These are phyloP conservation scores for Pseudogymnoascus sp. DNA, from an alignment of 2,329 filamentous ascomycete genomes.

Conservation along the genomic window DNA sequence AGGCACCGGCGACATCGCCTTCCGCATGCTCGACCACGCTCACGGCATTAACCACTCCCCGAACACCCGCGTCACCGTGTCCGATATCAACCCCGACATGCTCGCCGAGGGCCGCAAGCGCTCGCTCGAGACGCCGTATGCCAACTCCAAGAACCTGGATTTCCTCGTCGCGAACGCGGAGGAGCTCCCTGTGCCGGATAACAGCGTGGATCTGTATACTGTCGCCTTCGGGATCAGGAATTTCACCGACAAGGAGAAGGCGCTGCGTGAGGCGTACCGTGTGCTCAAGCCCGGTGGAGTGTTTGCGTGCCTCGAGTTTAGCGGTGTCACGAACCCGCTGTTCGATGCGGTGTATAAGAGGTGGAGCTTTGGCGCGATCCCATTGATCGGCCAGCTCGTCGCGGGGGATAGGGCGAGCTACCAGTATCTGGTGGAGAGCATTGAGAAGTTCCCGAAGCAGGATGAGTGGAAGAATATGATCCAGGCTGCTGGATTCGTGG, in stretches of 20 bases:
- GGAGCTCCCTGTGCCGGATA: conserved; percentile 57
- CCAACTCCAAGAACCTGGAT: conserved; percentile 49
- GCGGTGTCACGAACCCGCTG: conserved; percentile 62
- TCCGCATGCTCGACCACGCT: conserved; percentile 86
- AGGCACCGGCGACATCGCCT: conserved; percentile 95
- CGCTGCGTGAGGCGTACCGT: conserved; percentile 73
- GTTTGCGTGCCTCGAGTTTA: conserved; percentile 95
- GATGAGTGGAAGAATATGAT: conserved; percentile 79
- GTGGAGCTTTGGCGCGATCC: conserved; percentile 93
- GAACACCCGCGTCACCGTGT: conserved; percentile 76
- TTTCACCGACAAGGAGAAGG: conserved; percentile 84
- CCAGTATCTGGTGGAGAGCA: conserved; percentile 97
- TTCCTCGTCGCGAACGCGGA: conserved; percentile 93
- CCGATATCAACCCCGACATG: conserved; percentile 96
- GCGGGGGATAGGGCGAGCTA: conserved; percentile 93
- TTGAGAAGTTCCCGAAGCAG: conserved; percentile 86
- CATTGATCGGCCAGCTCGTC: conserved; percentile 88
- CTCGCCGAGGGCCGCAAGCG: conserved; percentile 79
- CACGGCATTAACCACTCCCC: conserved; percentile 72
- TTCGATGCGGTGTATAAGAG: conserved; percentile 85
- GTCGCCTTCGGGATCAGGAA: conserved; percentile 97
- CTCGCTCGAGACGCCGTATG: conserved; percentile 47
- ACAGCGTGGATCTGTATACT: conserved; percentile 87
- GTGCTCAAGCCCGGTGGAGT: conserved; percentile 91
- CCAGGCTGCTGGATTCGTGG: conserved; percentile 71